These are phyloP conservation scores for Trypanosoma rangeli DNA, from an alignment of 208 protist species.

Conservation along the genomic window DNA sequence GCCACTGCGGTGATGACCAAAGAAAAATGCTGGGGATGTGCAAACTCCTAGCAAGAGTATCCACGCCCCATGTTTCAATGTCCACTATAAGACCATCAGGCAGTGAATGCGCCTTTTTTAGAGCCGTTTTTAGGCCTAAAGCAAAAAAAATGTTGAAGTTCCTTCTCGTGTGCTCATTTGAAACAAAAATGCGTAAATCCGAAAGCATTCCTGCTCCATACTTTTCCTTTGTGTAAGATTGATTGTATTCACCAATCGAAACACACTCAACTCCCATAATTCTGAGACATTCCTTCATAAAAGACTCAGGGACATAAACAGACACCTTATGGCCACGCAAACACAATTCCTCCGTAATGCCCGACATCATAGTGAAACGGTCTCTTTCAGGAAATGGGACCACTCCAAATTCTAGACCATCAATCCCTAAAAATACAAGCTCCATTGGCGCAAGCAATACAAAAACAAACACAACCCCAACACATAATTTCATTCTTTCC, in stretches of 20 bases:
- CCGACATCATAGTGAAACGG: slow-evolving; percentile 7
- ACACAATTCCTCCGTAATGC: slow-evolving; percentile 5
- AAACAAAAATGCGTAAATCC: slow-evolving; percentile 12
- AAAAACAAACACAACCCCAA: too few relatives aligned
- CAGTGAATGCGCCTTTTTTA: background rate
- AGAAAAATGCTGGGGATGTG: slow-evolving; percentile 27
- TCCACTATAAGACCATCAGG: slow-evolving; percentile 32
- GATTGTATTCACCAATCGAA: slow-evolving; percentile 8
- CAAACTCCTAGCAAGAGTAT: slow-evolving; percentile 21
- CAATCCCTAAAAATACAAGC: background rate
- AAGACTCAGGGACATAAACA: slow-evolving; percentile 7
- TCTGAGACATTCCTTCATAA: slow-evolving; percentile 1
- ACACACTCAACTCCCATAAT: background rate
- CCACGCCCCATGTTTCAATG: slow-evolving; percentile 21
- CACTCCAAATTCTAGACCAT: slow-evolving; percentile 1
- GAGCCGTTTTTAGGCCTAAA: background rate
- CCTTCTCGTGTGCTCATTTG: background rate
- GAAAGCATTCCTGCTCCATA: slow-evolving; percentile 3
- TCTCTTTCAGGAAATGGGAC: slow-evolving; percentile 1
- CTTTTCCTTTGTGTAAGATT: slow-evolving; percentile 6
- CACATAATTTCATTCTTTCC: too few relatives aligned
- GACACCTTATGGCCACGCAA: slow-evolving; percentile 5
- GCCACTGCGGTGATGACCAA: slow-evolving; percentile 25
- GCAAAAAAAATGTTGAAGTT: slow-evolving; percentile 12
- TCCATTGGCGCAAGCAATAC: too few relatives aligned